phyloP scores from a whole-genome alignment of 352 stramenopile genomes.

The Albugo candida region DNA sequence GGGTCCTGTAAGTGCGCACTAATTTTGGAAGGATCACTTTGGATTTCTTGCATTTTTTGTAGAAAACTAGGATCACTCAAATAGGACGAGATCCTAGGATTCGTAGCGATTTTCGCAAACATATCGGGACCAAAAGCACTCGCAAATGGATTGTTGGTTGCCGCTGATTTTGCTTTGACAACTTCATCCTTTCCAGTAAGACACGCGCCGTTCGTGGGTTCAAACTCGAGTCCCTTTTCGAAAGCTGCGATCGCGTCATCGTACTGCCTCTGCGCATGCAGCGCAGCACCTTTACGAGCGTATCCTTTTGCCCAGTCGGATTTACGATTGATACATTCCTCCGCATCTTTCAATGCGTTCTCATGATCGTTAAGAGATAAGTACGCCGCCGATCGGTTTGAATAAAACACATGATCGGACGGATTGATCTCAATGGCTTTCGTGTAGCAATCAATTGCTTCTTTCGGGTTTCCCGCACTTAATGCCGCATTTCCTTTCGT shows the following conservation, averaged over 20 bases:
- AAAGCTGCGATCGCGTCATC: conserved; percentile 75
- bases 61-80: conserved; percentile 87
- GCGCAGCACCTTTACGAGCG: conserved; percentile 91
- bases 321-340: conserved; percentile 90
- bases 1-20: conserved; percentile 63
- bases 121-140: conserved; percentile 92
- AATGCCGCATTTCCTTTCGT: conserved; percentile 92
- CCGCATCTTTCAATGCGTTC: conserved; percentile 92
- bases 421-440: conserved; percentile 91
- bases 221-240: conserved; percentile 76
- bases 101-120: conserved; percentile 82
- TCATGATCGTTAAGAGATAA: conserved; percentile 82
- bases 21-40: conserved; percentile 57
- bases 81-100: conserved; percentile 74
- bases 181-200: conserved; percentile 87
- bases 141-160: conserved; percentile 67
- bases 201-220: conserved; percentile 83
- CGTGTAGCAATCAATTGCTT: conserved; percentile 93
- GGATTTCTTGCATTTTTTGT: conserved; percentile 46
- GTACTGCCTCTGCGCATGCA: conserved; percentile 84
- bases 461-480: conserved; percentile 81
- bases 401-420: conserved; percentile 95
- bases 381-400: conserved; percentile 97
- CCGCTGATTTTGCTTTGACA: conserved; percentile 52
- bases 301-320: conserved; percentile 94